Evolutionary conservation across 371 early-diverging fungal species (phyloP), one percentile per base, ranked within the genome.

Genomic region (Batkoa obscura): DNA sequence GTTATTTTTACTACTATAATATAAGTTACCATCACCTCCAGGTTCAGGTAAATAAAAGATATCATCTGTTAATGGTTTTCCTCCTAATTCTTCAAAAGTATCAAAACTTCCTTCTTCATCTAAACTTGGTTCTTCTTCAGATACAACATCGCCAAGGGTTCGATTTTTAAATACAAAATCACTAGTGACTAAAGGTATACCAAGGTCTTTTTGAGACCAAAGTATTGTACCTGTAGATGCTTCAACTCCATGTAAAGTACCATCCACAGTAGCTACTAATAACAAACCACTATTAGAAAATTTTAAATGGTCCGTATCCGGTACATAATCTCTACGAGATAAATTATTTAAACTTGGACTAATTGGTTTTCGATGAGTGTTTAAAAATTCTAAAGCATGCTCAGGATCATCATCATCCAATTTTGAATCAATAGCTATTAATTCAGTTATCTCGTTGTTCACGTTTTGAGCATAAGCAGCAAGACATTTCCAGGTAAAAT

Each of bases 11-110:
- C 45, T 45, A 45, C 0, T 3, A 46, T 75, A 58, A 62, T 85
- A 90, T 2, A 90, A 62, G 30, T 69, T 74, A 3, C 88, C 90
- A 50, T 79, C 75, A 41, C 80, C 72, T 17, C 71, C 72, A 1
- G 90, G 90, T 61, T 90, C 90, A 3, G 84, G 79, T 80, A 60
- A 82, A 84, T 17, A 80, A 58, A 17, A 70, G 53, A 6, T 73
- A 68, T 5, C 6, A 34, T 66, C 65, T 4, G 52, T 35, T 36
- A 32, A 17, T 34, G n/a, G 32, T 48, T 43, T 38, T 10, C 9
- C 33, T 30, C 15, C 38, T 1, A 34, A 4, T 15, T 38, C 35
- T 31, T 50, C 58, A 17, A 4, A 36, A 50, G 23, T 10, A 5
- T 17, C 58, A 39, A 43, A 5, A 42, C 38, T 41, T 12, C 37